A percentile compares a stretch with the other conserved stretches of the same genome.
phyloP scores from a whole-genome alignment of 169 alveolate species.

The Cryptosporidium ubiquitum region DNA sequence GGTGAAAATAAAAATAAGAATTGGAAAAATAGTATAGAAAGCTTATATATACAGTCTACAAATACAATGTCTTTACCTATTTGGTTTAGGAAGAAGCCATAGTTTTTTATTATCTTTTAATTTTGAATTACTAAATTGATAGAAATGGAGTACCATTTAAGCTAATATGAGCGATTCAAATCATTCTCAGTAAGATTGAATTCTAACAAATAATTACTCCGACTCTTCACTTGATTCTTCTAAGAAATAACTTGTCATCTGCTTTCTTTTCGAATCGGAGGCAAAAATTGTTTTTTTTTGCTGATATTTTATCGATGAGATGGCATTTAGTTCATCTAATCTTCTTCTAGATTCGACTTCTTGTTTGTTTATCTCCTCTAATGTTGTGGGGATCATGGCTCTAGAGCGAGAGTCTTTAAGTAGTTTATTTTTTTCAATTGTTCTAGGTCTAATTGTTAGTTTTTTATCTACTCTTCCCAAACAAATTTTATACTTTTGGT shows the following conservation, averaged over 20 bases:
- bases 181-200: neutral
- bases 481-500: conserved; percentile 17
- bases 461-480: conserved; percentile 10
- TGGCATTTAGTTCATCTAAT: conserved; percentile 10
- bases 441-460: conserved; percentile 57
- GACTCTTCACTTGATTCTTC: conserved; percentile 72
- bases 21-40: conserved; percentile 75
- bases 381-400: conserved; percentile 55
- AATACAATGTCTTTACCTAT: conserved; percentile 78
- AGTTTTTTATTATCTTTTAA: neutral
- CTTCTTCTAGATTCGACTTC: conserved; percentile 49
- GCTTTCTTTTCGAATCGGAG: conserved; percentile 1
- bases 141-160: neutral
- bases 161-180: too few species aligned
- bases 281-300: neutral
- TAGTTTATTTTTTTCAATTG: conserved; percentile 29
- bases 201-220: neutral
- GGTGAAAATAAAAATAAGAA: conserved; percentile 11
- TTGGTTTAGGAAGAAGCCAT: conserved; percentile 42
- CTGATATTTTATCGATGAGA: conserved; percentile 31
- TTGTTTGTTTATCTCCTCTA: conserved; percentile 28
- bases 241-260: conserved; percentile 51
- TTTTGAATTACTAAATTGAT: neutral
- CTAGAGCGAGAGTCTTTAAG: conserved; percentile 37
- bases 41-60: conserved; percentile 78